These are phyloP conservation scores for Cephaloascus fragrans DNA, from an alignment of 805 yeast species.

Conservation along the genomic window DNA sequence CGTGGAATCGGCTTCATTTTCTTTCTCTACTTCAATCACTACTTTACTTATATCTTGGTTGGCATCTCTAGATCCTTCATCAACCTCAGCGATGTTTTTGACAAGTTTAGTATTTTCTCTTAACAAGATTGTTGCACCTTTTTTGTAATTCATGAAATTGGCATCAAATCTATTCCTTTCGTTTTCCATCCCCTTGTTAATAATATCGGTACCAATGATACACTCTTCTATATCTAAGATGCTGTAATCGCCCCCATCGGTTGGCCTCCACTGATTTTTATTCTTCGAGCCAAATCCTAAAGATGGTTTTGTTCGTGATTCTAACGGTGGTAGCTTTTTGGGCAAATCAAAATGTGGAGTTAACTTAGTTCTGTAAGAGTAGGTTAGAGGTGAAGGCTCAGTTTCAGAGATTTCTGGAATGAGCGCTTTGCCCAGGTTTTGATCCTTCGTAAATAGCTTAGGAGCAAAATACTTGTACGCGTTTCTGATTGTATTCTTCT, in stretches of 20 bases:
- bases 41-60: conserved; percentile 14
- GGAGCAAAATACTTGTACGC: conserved; percentile 80
- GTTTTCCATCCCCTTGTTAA: conserved; percentile 62
- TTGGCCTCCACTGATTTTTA: conserved; percentile 55
- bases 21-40: conserved; percentile 17
- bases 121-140: conserved; percentile 80
- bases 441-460: conserved; percentile 22
- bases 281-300: conserved; percentile 89
- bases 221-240: conserved; percentile 93
- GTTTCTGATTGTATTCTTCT: conserved; percentile 63
- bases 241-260: conserved; percentile 47
- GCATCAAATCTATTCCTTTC: conserved; percentile 47
- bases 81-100: conserved; percentile 10
- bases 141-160: conserved; percentile 33
- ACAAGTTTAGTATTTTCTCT: conserved; percentile 60
- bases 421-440: too few species aligned
- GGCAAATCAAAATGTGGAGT: conserved; percentile 94
- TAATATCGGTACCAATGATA: conserved; percentile 72
- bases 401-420: conserved; percentile 60
- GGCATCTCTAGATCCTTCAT: conserved; percentile 34
- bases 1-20: conserved; percentile 12
- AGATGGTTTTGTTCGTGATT: conserved; percentile 42
- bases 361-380: conserved; percentile 78
- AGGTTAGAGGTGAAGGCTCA: conserved; percentile 67
- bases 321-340: conserved; percentile 25